phyloP scores from a whole-genome alignment of 768 basidiomycete genomes.

The Cytidiella melzeri region DNA sequence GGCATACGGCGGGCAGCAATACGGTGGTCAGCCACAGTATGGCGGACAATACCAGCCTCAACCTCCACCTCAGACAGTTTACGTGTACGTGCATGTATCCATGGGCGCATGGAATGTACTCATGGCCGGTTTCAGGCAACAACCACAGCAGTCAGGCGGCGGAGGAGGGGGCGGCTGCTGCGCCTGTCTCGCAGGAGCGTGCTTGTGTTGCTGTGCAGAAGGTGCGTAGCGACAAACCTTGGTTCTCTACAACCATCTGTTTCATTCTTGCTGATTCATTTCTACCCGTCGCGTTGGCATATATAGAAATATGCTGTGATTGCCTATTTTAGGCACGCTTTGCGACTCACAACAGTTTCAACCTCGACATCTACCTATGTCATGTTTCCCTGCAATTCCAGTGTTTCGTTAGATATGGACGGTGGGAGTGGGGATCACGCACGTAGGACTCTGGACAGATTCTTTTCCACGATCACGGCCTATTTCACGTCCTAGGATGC shows the following conservation, averaged over 20 bases:
- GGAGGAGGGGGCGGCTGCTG: constrained; percentile 39
- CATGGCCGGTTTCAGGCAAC: constrained; percentile 32
- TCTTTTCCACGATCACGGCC: no score
- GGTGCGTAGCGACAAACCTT: constrained; percentile 33
- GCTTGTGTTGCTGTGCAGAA: constrained; percentile 70
- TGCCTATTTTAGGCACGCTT: constrained; percentile 56
- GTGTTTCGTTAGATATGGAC: no score
- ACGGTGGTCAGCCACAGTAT: constrained; percentile 3
- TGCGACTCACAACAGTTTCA: not conserved
- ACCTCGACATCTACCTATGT: not conserved
- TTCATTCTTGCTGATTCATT: not conserved
- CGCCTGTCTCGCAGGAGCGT: constrained; percentile 61
- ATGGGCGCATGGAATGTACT: not conserved
- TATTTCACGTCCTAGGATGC: no score
- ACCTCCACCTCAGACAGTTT: constrained; percentile 48
- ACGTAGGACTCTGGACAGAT: no score
- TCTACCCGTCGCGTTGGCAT: no score
- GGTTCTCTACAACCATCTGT: not conserved
- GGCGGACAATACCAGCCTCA: constrained; percentile 31
- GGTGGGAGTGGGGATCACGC: no score
- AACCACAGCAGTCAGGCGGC: constrained; percentile 46
- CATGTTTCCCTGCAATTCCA: not conserved
- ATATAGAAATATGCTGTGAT: constrained; percentile 60
- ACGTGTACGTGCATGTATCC: constrained; percentile 50
- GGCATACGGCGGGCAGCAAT: constrained; percentile 39